Percentiles rank a stretch among this genome's conserved stretches.
Evolutionary conservation across 73 alveolate species (phyloP).

Genomic region (Tetrahymena borealis): DNA sequence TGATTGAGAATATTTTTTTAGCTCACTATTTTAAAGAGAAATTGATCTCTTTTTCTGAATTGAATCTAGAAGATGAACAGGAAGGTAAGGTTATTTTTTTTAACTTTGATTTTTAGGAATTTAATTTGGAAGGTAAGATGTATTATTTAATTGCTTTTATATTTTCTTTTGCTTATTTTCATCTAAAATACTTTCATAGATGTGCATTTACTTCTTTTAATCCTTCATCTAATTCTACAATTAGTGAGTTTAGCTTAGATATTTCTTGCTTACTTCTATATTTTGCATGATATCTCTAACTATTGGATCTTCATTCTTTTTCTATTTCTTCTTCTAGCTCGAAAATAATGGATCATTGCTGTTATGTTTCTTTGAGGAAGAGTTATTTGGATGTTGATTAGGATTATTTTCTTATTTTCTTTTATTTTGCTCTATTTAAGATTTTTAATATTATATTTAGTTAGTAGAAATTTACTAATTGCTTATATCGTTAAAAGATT

Average conservation of each 20-base stretch:
- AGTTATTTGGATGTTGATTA: not conserved
- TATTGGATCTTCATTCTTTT: not conserved
- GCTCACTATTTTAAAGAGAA: not conserved
- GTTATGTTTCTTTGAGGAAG: too few species aligned
- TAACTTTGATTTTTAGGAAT: not conserved
- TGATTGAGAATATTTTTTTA: not conserved
- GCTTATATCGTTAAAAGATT: not conserved
- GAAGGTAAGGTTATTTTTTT: not conserved
- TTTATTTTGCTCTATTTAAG: not conserved
- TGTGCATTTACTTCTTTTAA: not conserved
- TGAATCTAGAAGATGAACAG: not conserved
- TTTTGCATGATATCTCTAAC: not conserved
- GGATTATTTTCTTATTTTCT: not conserved
- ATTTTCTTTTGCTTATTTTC: not conserved
- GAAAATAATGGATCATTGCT: not conserved
- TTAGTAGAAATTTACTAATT: not conserved
- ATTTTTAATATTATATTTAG: not conserved
- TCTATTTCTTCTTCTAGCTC: not conserved
- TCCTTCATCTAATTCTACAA: not conserved
- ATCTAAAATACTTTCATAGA: not conserved
- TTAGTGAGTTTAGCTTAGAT: not conserved
- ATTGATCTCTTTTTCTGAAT: not conserved
- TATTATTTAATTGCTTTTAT: not conserved
- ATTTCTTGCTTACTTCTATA: not conserved
- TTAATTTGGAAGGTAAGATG: not conserved